Base-by-base conservation (phyloP, 2,329 filamentous ascomycete genomes). In the Trichoderma harzianum region DNA sequence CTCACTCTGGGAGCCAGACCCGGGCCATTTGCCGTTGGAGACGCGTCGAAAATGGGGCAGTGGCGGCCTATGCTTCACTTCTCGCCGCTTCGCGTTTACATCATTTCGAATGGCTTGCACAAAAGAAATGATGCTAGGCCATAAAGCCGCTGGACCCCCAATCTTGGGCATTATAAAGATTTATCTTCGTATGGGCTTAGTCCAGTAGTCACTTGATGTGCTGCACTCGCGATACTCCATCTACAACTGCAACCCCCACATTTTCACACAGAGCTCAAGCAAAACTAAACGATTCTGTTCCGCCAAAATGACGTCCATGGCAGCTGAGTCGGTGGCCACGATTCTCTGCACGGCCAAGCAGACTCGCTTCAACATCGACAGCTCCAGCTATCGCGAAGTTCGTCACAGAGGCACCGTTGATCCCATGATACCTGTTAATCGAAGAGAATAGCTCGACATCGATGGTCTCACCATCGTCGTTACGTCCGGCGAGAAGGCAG, bases 381-480 rank as follows among this genome's bases (percentile, higher is more conserved):
- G 80, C 74, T 84, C 85, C 32, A 90, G 84, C 77, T 86, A 83
- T 79, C 86, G 83, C 72, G 89, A 91, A 82, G 89, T 90, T 79
- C 34, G 73, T 66, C 34, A 47, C 16, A 8, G 36, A n/a, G 0
- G n/a, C 21, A 39, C 14, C 24, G n/a, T 68, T 34, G 3, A 34
- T 53, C 18, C 21, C 12, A 32, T 39, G 21, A 12, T 14, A 5
- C 30, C 7, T 5, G 16, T n/a, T 70, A 16, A 21, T 18, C 7
- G 8, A 26, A 60, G 36, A 26, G 34, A 36, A 12, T 55, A 91
- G 90, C 84, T 93, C 67, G 90, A 92, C 73, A 87, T 95, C 55
- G 91, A 93, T 74, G 91, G 92, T 61, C 84, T 95, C n/a, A 89
- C 85, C 71, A 91, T 95, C 73, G 87, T 88, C 1, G 87, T 95